Evolutionary conservation across 148 eudicot genomes (phyloP), one percentile per base, ranked within the genome.

Genomic region (Rhododendron ovatum): DNA sequence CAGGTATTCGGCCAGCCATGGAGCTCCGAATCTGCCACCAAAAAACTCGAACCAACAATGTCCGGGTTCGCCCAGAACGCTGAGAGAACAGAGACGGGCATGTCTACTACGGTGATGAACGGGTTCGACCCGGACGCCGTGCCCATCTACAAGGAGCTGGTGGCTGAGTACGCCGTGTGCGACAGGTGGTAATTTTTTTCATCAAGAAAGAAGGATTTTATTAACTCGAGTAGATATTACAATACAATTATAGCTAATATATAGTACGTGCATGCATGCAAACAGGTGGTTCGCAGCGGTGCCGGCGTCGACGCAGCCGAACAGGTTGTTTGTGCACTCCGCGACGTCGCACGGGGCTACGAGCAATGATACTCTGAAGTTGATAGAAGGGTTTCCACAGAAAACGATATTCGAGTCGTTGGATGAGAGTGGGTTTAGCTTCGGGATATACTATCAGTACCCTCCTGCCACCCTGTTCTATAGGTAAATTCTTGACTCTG

Each of bases 221-320:
- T 55, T 55, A 18, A 55, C 61, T 55, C 61, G 22, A 55, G 20
- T 55, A 55, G 20, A 4, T 18, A 55, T 55, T 47, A 47, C 50
- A 47, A 47, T 47, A 47, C 45, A 41, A 41, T 41, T 41, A 41
- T 1, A 47, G 50, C 50, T 47, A 47, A 47, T 47, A 9, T 13
- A 55, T 18, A 17, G 61, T 18, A 55, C 22, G 61, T 15, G 17
- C 61, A 4, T 57, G 63, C 63, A 18, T 20, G 65, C 9, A 22
- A 59, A 90, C 77, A 89, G 97, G 65, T 94, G 97, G 97, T 94
- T 94, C 53, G 91, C 93, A 17, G 89, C 97, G 8, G 82, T 89
- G 8, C 97, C 94, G 0, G 92, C 93, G 26, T 90, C 94, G n/a
- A 93, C 95, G 7, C 97, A 94, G 53, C 97, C 97, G 3, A 93